Evolutionary conservation across 1,284 basidiomycete species (phyloP), one percentile per base, ranked within the genome.

Genomic region (Cryptococcus maquisensis): DNA sequence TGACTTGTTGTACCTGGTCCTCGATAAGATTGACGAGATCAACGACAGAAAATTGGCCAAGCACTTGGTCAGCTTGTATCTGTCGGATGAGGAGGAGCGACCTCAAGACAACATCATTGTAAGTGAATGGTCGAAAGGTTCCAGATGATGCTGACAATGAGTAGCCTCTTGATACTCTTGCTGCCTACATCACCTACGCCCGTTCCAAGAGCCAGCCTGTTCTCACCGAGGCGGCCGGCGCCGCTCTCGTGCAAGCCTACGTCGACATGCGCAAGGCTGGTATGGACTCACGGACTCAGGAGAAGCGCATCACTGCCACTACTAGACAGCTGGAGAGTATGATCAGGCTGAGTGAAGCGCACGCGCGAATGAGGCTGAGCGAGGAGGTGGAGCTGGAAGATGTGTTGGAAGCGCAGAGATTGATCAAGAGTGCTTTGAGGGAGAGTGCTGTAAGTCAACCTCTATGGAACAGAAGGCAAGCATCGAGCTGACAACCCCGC

Each of bases 281-380:
- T 24, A 84, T 86, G 56, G 93, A 98, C 72, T 86, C 90, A 3
- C 85, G 91, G 21, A 84, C 84, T 2, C 83, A 83, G 56, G 94
- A 98, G 76, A 89, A 91, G 67, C 86, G 95, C 12, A 98, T 98
- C 75, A 98, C 96, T 0, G 95, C 96, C 1, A 98, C 95, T 28
- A 98, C 96, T 1, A 85, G 95, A 51, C 95, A 98, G 76, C 84
- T 98, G 28, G 95, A 98, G 76, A 89, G 86, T 64, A 92, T 98
- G 86, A 98, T 98, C 70, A 89, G 96, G n/a, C 82, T 99, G 26
- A 87, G 88, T 0, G 96, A 98, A 77, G 95, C 88, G 0, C 95
- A 98, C 71, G 94, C 95, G 0, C 83, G 94, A 21, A 97, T 98
- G 94, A 84, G 93, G 1, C 87, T 96, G 74, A 88, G 87, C 20